Evolutionary conservation across 345 rosid species (phyloP).

Genomic region (Linum tenue): DNA sequence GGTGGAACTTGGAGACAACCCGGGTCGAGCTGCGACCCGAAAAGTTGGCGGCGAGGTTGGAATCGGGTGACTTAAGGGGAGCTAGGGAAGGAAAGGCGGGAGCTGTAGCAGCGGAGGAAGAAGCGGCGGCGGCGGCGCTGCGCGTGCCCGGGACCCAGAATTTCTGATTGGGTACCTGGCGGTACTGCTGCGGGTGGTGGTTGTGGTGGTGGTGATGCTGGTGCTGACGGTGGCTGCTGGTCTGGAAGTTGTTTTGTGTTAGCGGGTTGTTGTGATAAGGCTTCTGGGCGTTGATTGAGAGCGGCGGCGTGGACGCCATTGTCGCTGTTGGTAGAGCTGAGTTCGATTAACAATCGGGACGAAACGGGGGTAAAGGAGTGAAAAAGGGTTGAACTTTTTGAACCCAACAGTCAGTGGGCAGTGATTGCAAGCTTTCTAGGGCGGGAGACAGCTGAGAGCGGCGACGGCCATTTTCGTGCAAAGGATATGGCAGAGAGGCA

Average conservation of each 20-base stretch:
- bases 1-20: slow-evolving; percentile 72
- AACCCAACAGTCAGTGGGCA: too few species aligned
- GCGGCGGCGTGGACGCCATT: neutral
- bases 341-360: too few species aligned
- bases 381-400: neutral
- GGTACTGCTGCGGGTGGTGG: neutral
- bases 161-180: neutral
- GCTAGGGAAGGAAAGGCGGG: slow-evolving; percentile 30
- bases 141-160: neutral
- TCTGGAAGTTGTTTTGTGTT: neutral
- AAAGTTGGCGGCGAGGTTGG: slow-evolving; percentile 53
- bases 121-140: neutral
- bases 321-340: neutral
- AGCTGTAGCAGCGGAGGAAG: slow-evolving; percentile 18
- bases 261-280: neutral
- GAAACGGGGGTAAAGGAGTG: neutral
- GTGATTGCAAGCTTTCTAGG: too few species aligned
- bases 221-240: neutral
- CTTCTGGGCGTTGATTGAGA: neutral
- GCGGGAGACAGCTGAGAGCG: too few species aligned
- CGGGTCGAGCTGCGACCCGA: slow-evolving; percentile 87
- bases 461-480: too few species aligned
- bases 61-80: slow-evolving; percentile 31
- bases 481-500: too few species aligned
- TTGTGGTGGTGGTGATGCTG: neutral